Evolutionary conservation across 768 basidiomycete genomes (phyloP).

Genomic region (Suillus hirtellus): DNA sequence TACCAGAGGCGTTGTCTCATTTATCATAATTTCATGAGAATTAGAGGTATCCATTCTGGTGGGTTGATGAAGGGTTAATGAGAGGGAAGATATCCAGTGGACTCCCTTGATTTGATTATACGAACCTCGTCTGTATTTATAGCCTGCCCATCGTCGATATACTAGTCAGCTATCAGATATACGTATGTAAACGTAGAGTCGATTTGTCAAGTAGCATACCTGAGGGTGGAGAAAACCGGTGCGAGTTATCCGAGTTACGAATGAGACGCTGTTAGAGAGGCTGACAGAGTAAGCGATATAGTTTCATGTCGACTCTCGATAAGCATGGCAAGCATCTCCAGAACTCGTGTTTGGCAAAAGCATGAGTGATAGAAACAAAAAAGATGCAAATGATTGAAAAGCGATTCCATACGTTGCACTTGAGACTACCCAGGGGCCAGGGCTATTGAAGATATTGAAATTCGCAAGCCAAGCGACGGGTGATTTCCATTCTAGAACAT

Average conservation of each 20-base stretch:
- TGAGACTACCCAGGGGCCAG: neutral
- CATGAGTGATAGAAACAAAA: neutral
- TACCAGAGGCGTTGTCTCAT: neutral
- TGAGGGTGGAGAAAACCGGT: neutral
- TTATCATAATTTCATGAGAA: neutral
- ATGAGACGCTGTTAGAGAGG: neutral
- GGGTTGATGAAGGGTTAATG: neutral
- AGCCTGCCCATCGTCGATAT: neutral
- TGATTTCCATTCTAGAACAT: neutral
- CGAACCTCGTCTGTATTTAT: neutral
- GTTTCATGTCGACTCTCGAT: neutral
- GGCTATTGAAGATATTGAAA: neutral
- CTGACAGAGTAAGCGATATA: neutral
- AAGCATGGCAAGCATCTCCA: neutral
- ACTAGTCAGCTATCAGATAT: neutral
- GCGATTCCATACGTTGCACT: neutral
- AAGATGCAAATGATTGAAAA: neutral
- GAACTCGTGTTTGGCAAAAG: neutral
- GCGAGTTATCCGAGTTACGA: neutral
- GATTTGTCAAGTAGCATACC: neutral
- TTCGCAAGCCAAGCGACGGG: neutral
- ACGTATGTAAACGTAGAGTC: neutral
- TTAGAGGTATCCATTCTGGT: neutral
- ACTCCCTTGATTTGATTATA: neutral
- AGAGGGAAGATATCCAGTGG: neutral